Conservation (phyloP, 176 grass and related monocot genomes). For the Musa beccarii region DNA sequence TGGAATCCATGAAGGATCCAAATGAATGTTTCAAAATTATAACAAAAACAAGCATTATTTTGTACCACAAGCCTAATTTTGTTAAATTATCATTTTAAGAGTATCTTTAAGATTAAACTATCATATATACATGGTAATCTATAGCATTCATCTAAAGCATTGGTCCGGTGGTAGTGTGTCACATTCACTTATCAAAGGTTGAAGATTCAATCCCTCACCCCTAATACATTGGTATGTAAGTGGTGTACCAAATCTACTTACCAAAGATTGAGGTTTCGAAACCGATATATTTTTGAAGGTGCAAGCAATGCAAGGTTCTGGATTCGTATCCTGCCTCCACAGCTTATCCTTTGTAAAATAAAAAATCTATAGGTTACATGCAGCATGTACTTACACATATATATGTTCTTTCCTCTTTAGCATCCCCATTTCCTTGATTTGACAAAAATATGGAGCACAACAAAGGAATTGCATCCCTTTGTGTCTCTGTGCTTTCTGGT, state of each 20-base stretch:
- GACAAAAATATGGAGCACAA: slow-evolving; percentile 94
- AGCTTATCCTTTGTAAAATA: too few relatives aligned
- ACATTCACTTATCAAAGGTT: too few relatives aligned
- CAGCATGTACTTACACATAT: slow-evolving; percentile 34
- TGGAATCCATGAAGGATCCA: background rate
- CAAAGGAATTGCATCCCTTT: slow-evolving; percentile 83
- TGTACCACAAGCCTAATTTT: background rate
- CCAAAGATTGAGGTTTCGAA: too few relatives aligned
- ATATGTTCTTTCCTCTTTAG: slow-evolving; percentile 37
- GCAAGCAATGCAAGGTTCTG: too few relatives aligned
- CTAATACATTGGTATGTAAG: too few relatives aligned
- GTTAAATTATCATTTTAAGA: background rate
- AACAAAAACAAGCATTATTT: background rate
- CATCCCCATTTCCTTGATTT: slow-evolving; percentile 61
- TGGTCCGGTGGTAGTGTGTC: too few relatives aligned
- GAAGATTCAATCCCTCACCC: too few relatives aligned
- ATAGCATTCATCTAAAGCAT: too few relatives aligned
- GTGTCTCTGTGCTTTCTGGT: slow-evolving; percentile 26
- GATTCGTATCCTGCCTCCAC: too few relatives aligned
- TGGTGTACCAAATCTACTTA: too few relatives aligned
- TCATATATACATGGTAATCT: background rate
- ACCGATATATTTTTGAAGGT: too few relatives aligned
- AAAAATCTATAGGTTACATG: background rate
- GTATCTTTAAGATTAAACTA: background rate
- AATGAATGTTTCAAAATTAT: background rate